Percentiles rank a stretch among this genome's conserved stretches.
Conservation (phyloP, 2,329 filamentous ascomycete genomes). For the Trichoderma endophyticum region DNA sequence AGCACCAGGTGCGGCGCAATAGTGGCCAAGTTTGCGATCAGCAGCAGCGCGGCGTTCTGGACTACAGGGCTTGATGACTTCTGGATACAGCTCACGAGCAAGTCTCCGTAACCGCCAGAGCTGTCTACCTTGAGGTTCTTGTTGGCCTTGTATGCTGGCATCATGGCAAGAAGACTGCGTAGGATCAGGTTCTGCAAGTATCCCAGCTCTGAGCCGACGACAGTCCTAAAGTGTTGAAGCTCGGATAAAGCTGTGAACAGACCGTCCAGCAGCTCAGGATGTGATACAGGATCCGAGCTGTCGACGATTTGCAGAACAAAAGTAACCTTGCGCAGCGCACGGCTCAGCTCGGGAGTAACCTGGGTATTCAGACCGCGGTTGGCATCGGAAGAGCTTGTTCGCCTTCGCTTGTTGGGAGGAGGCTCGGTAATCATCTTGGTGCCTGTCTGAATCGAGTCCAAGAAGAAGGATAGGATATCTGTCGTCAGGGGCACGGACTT, state of each 20-base stretch:
- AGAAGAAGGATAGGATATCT: constrained; percentile 66
- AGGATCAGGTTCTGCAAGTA: constrained; percentile 87
- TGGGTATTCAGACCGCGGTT: constrained; percentile 58
- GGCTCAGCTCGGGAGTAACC: constrained; percentile 62
- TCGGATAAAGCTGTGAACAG: constrained; percentile 85
- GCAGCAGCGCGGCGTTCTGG: constrained; percentile 83
- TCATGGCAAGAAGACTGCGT: constrained; percentile 76
- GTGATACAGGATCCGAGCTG: constrained; percentile 68
- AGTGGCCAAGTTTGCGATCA: constrained; percentile 82
- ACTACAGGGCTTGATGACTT: constrained; percentile 89
- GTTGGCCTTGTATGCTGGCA: constrained; percentile 68
- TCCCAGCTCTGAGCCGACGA: constrained; percentile 80
- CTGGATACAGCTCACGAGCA: constrained; percentile 91
- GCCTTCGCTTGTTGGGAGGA: constrained; percentile 73
- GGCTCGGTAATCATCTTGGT: constrained; percentile 68
- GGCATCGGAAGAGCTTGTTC: constrained; percentile 70
- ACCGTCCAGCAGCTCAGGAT: constrained; percentile 71
- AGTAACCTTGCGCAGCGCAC: constrained; percentile 71
- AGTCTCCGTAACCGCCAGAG: constrained; percentile 77
- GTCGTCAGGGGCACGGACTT: constrained; percentile 71
- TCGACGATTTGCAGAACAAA: constrained; percentile 88
- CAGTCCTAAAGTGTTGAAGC: constrained; percentile 76
- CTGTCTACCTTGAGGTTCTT: constrained; percentile 66
- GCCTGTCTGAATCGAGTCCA: constrained; percentile 71
- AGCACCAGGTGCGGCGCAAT: constrained; percentile 88